Evolutionary conservation across 108 stramenopile genomes (phyloP), one percentile per base, ranked within the genome.

Genomic region (Cyclotella choctawhatcheeana): DNA sequence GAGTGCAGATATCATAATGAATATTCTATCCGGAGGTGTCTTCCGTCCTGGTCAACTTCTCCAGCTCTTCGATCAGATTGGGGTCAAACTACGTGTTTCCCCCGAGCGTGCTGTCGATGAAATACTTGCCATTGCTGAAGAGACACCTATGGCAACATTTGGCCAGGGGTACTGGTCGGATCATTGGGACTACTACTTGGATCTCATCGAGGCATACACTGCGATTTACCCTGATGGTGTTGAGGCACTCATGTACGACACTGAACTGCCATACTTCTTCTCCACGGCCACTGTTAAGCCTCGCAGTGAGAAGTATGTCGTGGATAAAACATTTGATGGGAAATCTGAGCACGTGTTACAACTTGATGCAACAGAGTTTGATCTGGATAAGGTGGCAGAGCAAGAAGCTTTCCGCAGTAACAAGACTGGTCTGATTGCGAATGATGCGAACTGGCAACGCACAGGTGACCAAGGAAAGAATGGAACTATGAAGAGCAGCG

Each of bases 41-140:
- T 96, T 98, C 85, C 93, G 97, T 32, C 96, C 96, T 33, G 97
- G 97, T 25, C 94, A 98, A 66, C 82, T 98, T 56, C 95, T 98
- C 71, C 30, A 80, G 8, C 85, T 96, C 37, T 79, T 89, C 45
- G 92, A 93, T 14, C 58, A 85, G 26, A 84, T 93, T 47, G 71
- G 83, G 17, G 89, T 96, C 33, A 86, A 84, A 16, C 79, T 88
- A 10, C 33, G 64, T 17, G 81, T 83, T 0, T 67, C 67, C 64
- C 88, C 92, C 31, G 71, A 87, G 37, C 64, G 69, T 10, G 90
- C 91, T 50, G 78, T 93, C 43, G 85, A 96, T 48, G 76, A 86
- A 14, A 85, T 96, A 54, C 44, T 93, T 47, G 83, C 85, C 2
- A 78, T 81, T 40, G 68, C 89, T 10, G 82, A 85, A 16, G 89